Conservation (phyloP, 2,329 filamentous ascomycete genomes). For the Pyricularia pennisetigena region DNA sequence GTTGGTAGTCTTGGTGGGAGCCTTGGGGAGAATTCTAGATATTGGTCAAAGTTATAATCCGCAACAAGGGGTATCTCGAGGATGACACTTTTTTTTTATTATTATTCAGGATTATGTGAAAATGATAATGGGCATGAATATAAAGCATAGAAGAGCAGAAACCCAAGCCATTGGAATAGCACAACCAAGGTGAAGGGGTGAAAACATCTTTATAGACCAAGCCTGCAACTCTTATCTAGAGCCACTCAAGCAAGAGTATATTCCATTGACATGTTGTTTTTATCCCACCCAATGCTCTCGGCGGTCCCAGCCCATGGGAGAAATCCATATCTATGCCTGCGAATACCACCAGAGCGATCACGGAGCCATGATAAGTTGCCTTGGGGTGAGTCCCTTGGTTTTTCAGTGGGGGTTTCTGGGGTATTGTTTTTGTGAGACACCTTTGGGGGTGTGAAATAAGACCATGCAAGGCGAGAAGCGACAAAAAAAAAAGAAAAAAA, state of each 20-base stretch:
- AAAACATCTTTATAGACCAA: constrained; percentile 1
- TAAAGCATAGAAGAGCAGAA: background rate
- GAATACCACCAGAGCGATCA: background rate
- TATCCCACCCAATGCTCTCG: background rate
- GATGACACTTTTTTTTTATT: background rate
- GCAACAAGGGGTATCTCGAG: background rate
- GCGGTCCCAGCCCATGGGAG: background rate
- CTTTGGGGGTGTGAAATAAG: background rate
- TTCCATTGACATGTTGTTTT: constrained; percentile 1
- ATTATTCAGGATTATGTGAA: background rate
- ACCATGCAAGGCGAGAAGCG: background rate
- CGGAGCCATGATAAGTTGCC: background rate
- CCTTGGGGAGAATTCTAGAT: no score
- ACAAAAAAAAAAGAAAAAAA: background rate
- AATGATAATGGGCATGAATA: background rate
- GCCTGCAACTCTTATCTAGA: background rate
- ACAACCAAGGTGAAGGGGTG: background rate
- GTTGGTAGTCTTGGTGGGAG: background rate
- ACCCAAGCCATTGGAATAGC: background rate
- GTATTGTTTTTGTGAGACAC: background rate
- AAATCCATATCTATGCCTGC: background rate
- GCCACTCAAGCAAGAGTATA: background rate
- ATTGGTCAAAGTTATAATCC: background rate
- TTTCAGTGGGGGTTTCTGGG: background rate
- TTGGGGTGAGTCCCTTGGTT: background rate